Conservation (phyloP, 768 basidiomycete species). For the Leucosporidium scottii region DNA sequence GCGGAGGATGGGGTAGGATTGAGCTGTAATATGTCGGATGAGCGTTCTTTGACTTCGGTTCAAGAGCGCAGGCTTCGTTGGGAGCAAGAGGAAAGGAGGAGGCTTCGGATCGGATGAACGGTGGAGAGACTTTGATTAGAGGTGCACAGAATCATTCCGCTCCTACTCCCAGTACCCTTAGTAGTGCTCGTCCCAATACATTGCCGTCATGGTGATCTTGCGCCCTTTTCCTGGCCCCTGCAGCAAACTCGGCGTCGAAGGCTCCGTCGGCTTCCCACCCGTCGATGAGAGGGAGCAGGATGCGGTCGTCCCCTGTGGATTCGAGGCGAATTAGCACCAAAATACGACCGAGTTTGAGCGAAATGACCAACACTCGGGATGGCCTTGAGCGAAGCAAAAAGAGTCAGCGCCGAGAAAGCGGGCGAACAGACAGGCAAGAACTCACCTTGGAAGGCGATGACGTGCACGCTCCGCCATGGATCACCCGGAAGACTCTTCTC, state of each 20-base stretch:
- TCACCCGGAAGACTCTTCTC: not conserved
- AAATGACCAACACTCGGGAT: not conserved
- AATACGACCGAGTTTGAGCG: no score
- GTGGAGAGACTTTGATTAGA: no score
- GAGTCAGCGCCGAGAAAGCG: not conserved
- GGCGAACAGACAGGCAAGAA: not conserved
- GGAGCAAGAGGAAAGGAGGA: no score
- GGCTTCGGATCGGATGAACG: no score
- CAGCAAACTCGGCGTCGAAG: not conserved
- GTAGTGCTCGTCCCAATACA: not conserved
- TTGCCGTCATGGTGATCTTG: not conserved
- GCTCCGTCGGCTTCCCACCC: not conserved
- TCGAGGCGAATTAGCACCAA: no score
- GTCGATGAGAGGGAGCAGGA: not conserved
- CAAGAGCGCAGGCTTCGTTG: no score
- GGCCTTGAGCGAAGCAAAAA: not conserved
- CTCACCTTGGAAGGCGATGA: not conserved
- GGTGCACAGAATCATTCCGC: no score
- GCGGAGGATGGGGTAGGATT: no score
- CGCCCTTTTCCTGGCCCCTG: not conserved
- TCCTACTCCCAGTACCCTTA: not conserved
- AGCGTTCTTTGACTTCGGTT: no score
- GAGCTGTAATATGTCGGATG: no score
- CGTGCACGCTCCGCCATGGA: not conserved
- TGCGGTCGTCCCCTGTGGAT: not conserved